A percentile compares a stretch with the other conserved stretches of the same genome.
Evolutionary conservation across 805 yeast species (phyloP).

Genomic region (Komagataella pseudopastoris): DNA sequence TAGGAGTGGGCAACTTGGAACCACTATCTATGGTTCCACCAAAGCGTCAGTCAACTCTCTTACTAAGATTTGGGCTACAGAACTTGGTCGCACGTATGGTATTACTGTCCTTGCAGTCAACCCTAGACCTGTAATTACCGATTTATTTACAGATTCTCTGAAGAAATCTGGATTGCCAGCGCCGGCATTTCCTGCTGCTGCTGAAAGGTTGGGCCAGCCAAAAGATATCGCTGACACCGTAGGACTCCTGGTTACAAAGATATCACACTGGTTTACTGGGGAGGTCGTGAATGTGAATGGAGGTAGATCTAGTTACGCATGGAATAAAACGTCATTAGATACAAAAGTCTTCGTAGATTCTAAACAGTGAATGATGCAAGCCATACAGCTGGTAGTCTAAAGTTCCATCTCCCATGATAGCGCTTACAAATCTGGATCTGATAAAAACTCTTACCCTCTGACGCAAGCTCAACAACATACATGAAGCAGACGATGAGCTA

Average conservation of each 20-base stretch:
- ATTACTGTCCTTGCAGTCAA: constrained; percentile 7
- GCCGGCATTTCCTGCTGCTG: constrained; percentile 8
- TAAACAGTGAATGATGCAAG: background rate
- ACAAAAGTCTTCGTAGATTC: too few relatives aligned
- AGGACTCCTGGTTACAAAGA: constrained; percentile 7
- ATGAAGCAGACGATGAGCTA: background rate
- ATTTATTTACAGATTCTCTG: constrained; percentile 6
- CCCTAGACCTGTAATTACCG: constrained; percentile 7
- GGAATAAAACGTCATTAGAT: too few relatives aligned
- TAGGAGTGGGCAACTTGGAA: constrained; percentile 3
- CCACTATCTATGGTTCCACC: constrained; percentile 6
- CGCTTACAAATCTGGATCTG: background rate
- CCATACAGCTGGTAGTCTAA: too few relatives aligned
- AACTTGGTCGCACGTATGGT: constrained; percentile 7
- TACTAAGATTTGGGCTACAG: constrained; percentile 7
- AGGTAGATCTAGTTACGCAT: constrained; percentile 2
- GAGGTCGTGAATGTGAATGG: constrained; percentile 8
- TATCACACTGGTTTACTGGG: constrained; percentile 8
- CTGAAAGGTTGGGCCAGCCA: constrained; percentile 9
- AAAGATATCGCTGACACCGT: constrained; percentile 10
- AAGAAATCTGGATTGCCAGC: background rate
- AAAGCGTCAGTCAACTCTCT: constrained; percentile 8
- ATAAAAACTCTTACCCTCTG: background rate
- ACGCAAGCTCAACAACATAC: background rate
- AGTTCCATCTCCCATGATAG: too few relatives aligned